Percentiles rank a stretch among this genome's conserved stretches.
These are phyloP conservation scores for Penicillium sp. DNA, from an alignment of 2,329 filamentous ascomycete genomes.

Conservation along the genomic window DNA sequence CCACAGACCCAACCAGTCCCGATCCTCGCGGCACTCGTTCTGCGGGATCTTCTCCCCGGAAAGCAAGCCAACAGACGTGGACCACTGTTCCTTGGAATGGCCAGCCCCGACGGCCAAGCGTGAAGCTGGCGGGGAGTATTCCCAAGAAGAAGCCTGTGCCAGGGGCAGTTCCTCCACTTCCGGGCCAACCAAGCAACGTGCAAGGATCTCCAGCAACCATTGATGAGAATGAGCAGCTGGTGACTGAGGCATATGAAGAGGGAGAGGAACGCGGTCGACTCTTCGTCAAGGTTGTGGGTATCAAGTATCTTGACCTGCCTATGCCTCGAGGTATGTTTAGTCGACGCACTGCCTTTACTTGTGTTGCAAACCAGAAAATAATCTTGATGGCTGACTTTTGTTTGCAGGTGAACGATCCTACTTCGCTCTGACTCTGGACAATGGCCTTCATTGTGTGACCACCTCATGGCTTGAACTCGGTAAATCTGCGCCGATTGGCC, in stretches of 20 bases:
- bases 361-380: too few species aligned
- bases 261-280: conserved; percentile 81
- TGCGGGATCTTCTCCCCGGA: conserved; percentile 66
- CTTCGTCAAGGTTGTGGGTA: conserved; percentile 97
- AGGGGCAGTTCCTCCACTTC: conserved; percentile 72
- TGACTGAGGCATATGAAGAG: conserved; percentile 61
- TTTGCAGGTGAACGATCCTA: conserved; percentile 73
- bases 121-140: conserved; percentile 52
- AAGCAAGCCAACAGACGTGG: conserved; percentile 82
- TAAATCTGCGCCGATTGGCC: conserved; percentile 86
- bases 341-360: conserved; percentile 25
- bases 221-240: conserved; percentile 61
- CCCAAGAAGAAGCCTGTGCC: conserved; percentile 55
- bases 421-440: conserved; percentile 97
- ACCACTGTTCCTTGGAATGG: conserved; percentile 96
- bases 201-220: conserved; percentile 57
- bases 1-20: conserved; percentile 19
- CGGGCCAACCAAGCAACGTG: conserved; percentile 79
- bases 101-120: conserved; percentile 62
- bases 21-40: conserved; percentile 50
- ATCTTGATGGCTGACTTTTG: conserved; percentile 20
- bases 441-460: conserved; percentile 94
- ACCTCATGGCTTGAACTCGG: conserved; percentile 92
- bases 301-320: conserved; percentile 84
- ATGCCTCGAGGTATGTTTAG: conserved; percentile 78